These are phyloP conservation scores for Myriosclerotinia scirpicola DNA, from an alignment of 2,329 filamentous ascomycete species.

Conservation along the genomic window DNA sequence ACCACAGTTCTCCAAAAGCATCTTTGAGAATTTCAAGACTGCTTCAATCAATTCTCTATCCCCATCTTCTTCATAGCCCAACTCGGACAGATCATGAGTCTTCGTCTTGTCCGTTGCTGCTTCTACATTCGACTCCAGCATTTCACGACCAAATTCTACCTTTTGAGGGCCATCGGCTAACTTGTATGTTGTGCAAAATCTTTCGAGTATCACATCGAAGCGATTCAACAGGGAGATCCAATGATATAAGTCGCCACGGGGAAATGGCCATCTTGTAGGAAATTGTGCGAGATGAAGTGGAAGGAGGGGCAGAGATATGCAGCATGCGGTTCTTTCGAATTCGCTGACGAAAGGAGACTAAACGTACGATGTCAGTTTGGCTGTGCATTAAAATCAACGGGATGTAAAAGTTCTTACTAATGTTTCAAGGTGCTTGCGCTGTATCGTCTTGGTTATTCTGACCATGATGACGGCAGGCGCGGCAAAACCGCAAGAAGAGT, in stretches of 20 bases:
- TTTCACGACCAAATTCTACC: constrained; percentile 67
- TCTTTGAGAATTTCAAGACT: constrained; percentile 79
- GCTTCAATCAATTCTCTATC: constrained; percentile 78
- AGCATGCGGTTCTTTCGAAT: constrained; percentile 72
- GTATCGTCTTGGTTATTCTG: constrained; percentile 67
- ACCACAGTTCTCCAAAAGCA: constrained; percentile 90
- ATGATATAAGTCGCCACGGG: constrained; percentile 92
- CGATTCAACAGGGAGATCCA: constrained; percentile 95
- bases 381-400: neutral
- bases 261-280: constrained; percentile 90
- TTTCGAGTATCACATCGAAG: constrained; percentile 85
- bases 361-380: constrained; percentile 29
- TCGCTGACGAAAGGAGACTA: constrained; percentile 85
- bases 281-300: constrained; percentile 76
- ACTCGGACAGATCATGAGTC: constrained; percentile 50
- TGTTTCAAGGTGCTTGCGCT: constrained; percentile 66
- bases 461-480: constrained; percentile 61
- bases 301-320: constrained; percentile 71
- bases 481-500: constrained; percentile 54
- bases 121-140: constrained; percentile 54
- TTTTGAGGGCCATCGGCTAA: constrained; percentile 78
- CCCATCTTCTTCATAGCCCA: constrained; percentile 71
- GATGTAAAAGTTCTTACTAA: constrained; percentile 52
- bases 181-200: constrained; percentile 77
- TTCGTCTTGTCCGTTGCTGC: constrained; percentile 50